Base-by-base conservation (phyloP, 73 alveolate genomes). In the Diophrys appendiculata region DNA sequence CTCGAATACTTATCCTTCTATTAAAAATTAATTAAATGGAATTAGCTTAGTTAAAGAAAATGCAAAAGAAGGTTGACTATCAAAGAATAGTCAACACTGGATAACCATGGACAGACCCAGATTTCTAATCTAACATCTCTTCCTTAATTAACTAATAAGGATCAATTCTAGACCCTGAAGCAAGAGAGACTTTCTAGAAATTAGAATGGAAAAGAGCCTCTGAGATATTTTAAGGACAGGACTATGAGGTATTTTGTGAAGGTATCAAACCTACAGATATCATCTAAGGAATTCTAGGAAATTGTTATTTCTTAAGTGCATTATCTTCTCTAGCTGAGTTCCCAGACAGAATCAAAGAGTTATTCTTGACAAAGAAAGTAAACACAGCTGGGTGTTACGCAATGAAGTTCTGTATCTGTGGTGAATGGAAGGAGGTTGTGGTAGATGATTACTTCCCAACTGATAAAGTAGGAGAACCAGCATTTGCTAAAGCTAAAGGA, bases 391-490 rank as follows among this genome's bases (percentile, higher is more conserved):
- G 98, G 29, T 70, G 84, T 53, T 97, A 97, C 85, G 95, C 97
- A 29, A 98, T 95, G 52, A 89, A 78, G 69, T 69, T 91, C 33
- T 90, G 76, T 76, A 73, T 94, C 29, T 84, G 86, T 71, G 99
- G 99, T 0, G 82, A 75, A 23, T 88, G 93, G 94, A 76, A 77
- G 29, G 82, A 83, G 0, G 84, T 94, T n/a, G 83, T 88, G 28
- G 78, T 97, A 13, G 99, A 97, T 84, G 99, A 97, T 81, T 77
- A 29, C 65, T 82, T 97, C 68, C 99, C 99, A 13, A 87, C 86
- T 83, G 70, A 84, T 52, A 83, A 86, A 72, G 71, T 78, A 26
- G 81, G 78, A 32, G 89, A 79, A 69, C 98, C 98, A 52, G 90
- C 83, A 0, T 78, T 87, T 91, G 69, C 92, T 77, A 92, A 90